phyloP scores from a whole-genome alignment of 805 yeast genomes.

The Cyberlindnera xishuangbannaensis region DNA sequence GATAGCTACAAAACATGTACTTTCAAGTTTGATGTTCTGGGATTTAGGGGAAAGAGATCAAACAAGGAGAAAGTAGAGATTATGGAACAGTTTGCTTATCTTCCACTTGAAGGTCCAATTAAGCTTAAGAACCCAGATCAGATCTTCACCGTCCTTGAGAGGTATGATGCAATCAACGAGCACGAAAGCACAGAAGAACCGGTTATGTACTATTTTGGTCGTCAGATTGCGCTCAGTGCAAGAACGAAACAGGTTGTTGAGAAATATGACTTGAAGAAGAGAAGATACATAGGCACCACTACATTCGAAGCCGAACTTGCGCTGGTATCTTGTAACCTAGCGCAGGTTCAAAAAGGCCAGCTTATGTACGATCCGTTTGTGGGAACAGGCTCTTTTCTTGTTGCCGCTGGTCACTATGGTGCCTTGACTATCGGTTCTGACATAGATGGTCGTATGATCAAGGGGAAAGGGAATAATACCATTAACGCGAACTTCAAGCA shows the following conservation, averaged over 20 bases:
- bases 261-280: conserved; percentile 68
- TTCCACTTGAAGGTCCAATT: conserved; percentile 73
- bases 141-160: conserved; percentile 67
- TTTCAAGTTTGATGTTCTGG: conserved; percentile 80
- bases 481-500: conserved; percentile 67
- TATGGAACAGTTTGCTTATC: conserved; percentile 66
- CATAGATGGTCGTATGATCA: conserved; percentile 75
- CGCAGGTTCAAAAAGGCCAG: conserved; percentile 59
- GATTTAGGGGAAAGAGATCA: conserved; percentile 64
- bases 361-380: conserved; percentile 90
- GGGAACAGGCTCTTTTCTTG: conserved; percentile 92
- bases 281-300: conserved; percentile 92
- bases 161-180: conserved; percentile 48
- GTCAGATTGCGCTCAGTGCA: conserved; percentile 58
- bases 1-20: conserved; percentile 36
- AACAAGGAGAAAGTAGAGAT: conserved; percentile 46
- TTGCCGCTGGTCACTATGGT: conserved; percentile 83
- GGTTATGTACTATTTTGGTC: conserved; percentile 62
- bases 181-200: conserved; percentile 44
- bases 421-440: conserved; percentile 83
- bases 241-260: conserved; percentile 65
- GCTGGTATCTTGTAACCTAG: conserved; percentile 80
- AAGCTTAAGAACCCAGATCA: conserved; percentile 72
- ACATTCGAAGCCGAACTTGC: conserved; percentile 94
- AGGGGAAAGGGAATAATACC: conserved; percentile 58